A percentile compares a stretch with the other conserved stretches of the same genome.
These are phyloP conservation scores for Artemisia annua DNA, from an alignment of 129 eudicot genomes.

Conservation along the genomic window DNA sequence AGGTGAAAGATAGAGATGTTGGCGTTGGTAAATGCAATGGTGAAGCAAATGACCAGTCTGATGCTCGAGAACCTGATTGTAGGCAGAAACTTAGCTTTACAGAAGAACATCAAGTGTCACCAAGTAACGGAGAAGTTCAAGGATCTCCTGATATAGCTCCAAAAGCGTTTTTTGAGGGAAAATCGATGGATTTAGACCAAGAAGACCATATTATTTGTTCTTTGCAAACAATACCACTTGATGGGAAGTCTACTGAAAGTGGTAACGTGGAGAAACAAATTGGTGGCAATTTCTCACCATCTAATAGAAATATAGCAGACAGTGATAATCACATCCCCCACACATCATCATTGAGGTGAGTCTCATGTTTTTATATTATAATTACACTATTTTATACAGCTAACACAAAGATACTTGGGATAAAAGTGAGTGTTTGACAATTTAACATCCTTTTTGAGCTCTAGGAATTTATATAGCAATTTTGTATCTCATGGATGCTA, in stretches of 20 bases:
- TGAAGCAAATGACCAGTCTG: too few species aligned
- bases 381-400: neutral
- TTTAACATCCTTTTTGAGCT: neutral
- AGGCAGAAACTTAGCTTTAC: too few species aligned
- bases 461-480: neutral
- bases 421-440: neutral
- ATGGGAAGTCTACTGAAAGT: constrained; percentile 9
- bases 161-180: too few species aligned
- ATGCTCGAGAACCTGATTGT: too few species aligned
- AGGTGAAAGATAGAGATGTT: too few species aligned
- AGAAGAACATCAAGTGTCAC: too few species aligned
- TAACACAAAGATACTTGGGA: constrained; percentile 4
- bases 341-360: constrained; percentile 31
- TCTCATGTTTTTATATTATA: neutral
- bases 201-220: too few species aligned
- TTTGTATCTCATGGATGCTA: neutral
- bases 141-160: too few species aligned
- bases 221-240: constrained; percentile 2
- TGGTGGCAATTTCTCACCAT: constrained; percentile 32
- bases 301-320: constrained; percentile 21
- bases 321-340: constrained; percentile 25
- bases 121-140: too few species aligned
- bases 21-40: too few species aligned
- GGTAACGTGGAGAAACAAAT: constrained; percentile 25
- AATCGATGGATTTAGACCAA: neutral